Evolutionary conservation across 441 rosid genomes (phyloP).

Genomic region (Isatis lusitanica): DNA sequence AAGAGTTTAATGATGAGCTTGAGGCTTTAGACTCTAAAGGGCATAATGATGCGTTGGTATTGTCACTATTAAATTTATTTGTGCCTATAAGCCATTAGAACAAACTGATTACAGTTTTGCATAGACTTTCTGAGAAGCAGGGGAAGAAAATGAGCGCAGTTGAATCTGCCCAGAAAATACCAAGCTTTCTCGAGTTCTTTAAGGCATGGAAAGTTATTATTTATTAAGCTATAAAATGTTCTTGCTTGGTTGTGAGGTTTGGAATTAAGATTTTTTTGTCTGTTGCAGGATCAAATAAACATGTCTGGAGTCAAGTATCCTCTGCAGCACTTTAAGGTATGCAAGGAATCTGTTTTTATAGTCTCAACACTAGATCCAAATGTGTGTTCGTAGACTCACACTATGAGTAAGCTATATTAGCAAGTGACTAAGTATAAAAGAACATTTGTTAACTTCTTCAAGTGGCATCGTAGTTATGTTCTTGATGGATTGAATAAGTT

Average conservation of each 20-base stretch:
- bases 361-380: not conserved
- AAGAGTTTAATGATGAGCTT: constrained; percentile 69
- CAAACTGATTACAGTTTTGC: not conserved
- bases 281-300: constrained; percentile 86
- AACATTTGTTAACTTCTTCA: not conserved
- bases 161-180: constrained; percentile 80
- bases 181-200: constrained; percentile 70
- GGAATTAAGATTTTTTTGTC: not conserved
- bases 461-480: not conserved
- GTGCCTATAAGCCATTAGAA: not conserved
- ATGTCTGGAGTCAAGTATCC: constrained; percentile 89
- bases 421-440: not conserved
- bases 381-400: not conserved
- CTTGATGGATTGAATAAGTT: not conserved
- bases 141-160: constrained; percentile 81
- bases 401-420: not conserved
- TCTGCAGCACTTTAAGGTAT: constrained; percentile 84
- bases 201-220: constrained; percentile 47
- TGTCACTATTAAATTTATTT: not conserved
- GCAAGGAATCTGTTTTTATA: constrained; percentile 5
- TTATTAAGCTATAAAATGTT: not conserved
- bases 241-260: not conserved
- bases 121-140: constrained; percentile 79
- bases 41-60: no score
- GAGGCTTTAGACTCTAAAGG: constrained; percentile 74